Evolutionary conservation across 2,329 filamentous ascomycete species (phyloP), one percentile per base, ranked within the genome.

Genomic region (Penicillium sp.): DNA sequence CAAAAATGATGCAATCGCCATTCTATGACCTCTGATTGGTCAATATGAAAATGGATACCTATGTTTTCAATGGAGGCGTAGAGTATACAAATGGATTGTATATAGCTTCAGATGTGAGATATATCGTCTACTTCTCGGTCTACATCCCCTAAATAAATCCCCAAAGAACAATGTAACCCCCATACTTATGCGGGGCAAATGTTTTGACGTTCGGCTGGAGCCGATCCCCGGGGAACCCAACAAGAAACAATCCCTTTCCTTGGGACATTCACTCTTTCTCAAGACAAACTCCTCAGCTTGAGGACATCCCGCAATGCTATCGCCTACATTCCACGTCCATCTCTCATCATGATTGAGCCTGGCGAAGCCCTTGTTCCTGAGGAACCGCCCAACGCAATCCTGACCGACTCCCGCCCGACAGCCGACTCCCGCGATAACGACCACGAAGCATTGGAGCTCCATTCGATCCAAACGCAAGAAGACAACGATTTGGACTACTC

Each of bases 401-500:
- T 61, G 47, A 43, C 48, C 13, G 61, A 61, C 4, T 55, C 46
- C 45, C 46, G 29, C 53, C 53, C 62, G 55, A 54, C 41, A 34
- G 21, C 53, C 55, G 44, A 45, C 39, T n/a, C 44, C 31, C 31
- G 55, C 29, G 25, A 21, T 16, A 52, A 55, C 38, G 53, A 63
- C 6, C 56, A 47, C n/a, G 67, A 72, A 43, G 62, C 61, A 2
- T 53, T 72, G 10, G 70, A 73, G 53, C 63, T 74, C 7, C 67
- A 67, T 13, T 53, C 68, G 16, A 71, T 74, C 16, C 65, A 68
- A 44, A 72, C 71, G 2, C 67, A 60, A 23, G 65, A 65, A 16
- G 68, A 69, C 21, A 49, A 67, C 38, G 64, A 68, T 34, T 33
- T 60, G 9, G 62, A 64, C n/a, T 59, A 57, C 31, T 67, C 64